Conservation (phyloP, 306 rosid species). For the Pyrus bretschneideri region DNA sequence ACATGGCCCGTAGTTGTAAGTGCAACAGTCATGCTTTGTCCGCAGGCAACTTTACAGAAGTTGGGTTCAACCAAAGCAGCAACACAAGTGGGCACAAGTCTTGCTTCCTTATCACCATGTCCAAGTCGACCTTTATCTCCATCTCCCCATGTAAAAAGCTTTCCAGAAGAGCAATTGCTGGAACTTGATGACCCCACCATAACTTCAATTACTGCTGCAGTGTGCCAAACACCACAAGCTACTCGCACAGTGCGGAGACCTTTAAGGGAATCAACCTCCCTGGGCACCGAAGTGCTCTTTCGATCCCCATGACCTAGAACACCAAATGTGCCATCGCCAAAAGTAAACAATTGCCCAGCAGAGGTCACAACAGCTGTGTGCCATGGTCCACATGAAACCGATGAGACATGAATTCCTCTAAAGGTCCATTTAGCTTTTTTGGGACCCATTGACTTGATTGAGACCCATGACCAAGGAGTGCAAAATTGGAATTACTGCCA, state of each 20-base stretch:
- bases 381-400: conserved; percentile 97
- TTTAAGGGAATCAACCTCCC: conserved; percentile 94
- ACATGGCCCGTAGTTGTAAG: conserved; percentile 82
- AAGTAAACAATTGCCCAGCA: conserved; percentile 85
- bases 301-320: conserved; percentile 91
- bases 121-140: conserved; percentile 99
- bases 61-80: conserved; percentile 74
- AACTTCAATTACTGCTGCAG: conserved; percentile 96
- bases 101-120: conserved; percentile 86
- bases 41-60: conserved; percentile 91
- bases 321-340: conserved; percentile 99
- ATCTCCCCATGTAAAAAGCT: conserved; percentile 99
- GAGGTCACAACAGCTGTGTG: conserved; percentile 96
- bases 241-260: conserved; percentile 93
- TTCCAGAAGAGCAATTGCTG: conserved; percentile 80
- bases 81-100: conserved; percentile 92
- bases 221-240: conserved; percentile 99
- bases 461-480: conserved; percentile 76
- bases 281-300: conserved; percentile 66
- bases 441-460: conserved; percentile 95
- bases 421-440: conserved; percentile 73
- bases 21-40: conserved; percentile 84
- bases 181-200: conserved; percentile 82
- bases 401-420: conserved; percentile 90
- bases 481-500: conserved; percentile 65